phyloP scores from a whole-genome alignment of 345 rosid species.

The thale cress (Arabidopsis thaliana) region TAIR10.1 NC_003070.9:11353501-11354000 shows the following conservation, averaged over 20 bases:
- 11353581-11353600: conserved; percentile 49
- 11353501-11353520: conserved; percentile 55
- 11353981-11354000: neutral
- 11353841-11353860: conserved; percentile 64
- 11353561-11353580: conserved; percentile 51
- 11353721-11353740: neutral
- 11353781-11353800: conserved; percentile 62
- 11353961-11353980: conserved; percentile 11
- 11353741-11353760: conserved; percentile 40
- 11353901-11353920: neutral
- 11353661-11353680: conserved; percentile 17
- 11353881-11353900: neutral
- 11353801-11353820: conserved; percentile 55
- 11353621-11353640: conserved; percentile 51
- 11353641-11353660: conserved; percentile 42
- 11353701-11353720: neutral
- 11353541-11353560: conserved; percentile 52
- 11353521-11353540: conserved; percentile 61
- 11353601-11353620: conserved; percentile 63
- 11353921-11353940: neutral
- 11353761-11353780: conserved; percentile 59
- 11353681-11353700: neutral
- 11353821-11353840: conserved; percentile 56
- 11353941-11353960: neutral
- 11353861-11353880: conserved; percentile 52